Percentiles rank a stretch among this genome's conserved stretches.
These are phyloP conservation scores for Pythium phragmiticola DNA, from an alignment of 352 stramenopile species.

Conservation along the genomic window DNA sequence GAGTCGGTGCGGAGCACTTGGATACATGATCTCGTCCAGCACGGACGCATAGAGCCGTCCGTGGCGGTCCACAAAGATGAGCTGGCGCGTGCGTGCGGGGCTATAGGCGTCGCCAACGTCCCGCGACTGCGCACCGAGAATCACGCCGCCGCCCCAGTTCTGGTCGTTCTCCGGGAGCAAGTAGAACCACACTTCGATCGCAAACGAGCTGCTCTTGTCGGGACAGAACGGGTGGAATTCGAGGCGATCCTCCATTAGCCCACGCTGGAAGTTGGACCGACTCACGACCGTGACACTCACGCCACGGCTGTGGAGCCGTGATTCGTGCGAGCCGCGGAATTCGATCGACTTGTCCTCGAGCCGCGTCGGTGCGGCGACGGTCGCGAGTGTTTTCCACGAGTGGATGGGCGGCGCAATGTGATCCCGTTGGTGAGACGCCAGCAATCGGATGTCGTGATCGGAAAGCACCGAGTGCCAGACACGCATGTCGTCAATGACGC, in stretches of 20 bases:
- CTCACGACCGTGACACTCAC: slow-evolving; percentile 19
- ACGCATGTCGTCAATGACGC: slow-evolving; percentile 22
- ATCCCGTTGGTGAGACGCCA: not conserved
- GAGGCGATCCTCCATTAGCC: slow-evolving; percentile 19
- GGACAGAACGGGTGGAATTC: slow-evolving; percentile 25
- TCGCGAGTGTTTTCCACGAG: slow-evolving; percentile 24
- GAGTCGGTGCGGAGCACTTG: not conserved
- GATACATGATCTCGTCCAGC: slow-evolving; percentile 21
- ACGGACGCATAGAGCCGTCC: slow-evolving; percentile 18
- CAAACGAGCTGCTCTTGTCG: slow-evolving; percentile 23
- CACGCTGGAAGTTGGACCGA: slow-evolving; percentile 22
- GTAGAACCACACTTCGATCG: slow-evolving; percentile 25
- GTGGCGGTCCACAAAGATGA: slow-evolving; percentile 22
- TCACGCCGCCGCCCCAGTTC: slow-evolving; percentile 19
- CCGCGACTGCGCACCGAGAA: slow-evolving; percentile 21
- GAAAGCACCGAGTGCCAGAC: slow-evolving; percentile 20
- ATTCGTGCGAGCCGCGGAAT: slow-evolving; percentile 22
- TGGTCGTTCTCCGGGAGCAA: slow-evolving; percentile 13
- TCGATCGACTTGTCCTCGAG: slow-evolving; percentile 22
- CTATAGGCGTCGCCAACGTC: slow-evolving; percentile 8
- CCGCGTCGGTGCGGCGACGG: slow-evolving; percentile 4
- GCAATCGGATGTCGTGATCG: slow-evolving; percentile 3
- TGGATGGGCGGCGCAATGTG: not conserved
- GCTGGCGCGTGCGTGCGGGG: slow-evolving; percentile 5
- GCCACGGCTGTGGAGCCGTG: slow-evolving; percentile 15